Evolutionary conservation across 805 yeast genomes (phyloP).

Genomic region (Candida pseudofarinosa): DNA sequence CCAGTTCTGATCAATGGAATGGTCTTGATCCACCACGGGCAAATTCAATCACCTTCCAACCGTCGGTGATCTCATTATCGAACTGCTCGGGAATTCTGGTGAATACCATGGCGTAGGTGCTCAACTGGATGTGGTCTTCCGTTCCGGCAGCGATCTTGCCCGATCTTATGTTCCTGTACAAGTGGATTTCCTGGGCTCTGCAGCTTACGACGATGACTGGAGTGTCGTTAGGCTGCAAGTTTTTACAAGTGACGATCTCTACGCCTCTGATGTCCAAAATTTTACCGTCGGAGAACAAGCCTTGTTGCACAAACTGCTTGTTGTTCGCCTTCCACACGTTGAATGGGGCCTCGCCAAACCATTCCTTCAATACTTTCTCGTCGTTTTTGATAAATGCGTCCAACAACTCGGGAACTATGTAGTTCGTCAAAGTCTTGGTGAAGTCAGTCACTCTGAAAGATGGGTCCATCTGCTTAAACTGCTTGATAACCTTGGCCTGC

Average conservation of each 20-base stretch:
- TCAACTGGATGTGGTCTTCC: conserved; percentile 85
- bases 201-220: conserved; percentile 94
- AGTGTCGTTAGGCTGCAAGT: conserved; percentile 82
- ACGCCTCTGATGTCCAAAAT: conserved; percentile 94
- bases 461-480: conserved; percentile 88
- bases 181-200: conserved; percentile 92
- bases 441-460: conserved; percentile 75
- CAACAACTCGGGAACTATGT: conserved; percentile 88
- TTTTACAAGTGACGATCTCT: conserved; percentile 83
- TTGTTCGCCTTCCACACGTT: conserved; percentile 92
- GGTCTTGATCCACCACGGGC: conserved; percentile 91
- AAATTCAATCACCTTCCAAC: conserved; percentile 94
- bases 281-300: conserved; percentile 83
- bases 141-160: conserved; percentile 96
- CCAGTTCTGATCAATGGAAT: conserved; percentile 39
- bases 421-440: conserved; percentile 80
- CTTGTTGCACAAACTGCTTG: conserved; percentile 88
- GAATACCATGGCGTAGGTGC: conserved; percentile 94
- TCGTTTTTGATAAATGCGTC: conserved; percentile 96
- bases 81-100: conserved; percentile 91
- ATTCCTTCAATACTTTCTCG: conserved; percentile 69
- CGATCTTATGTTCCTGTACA: conserved; percentile 84
- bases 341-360: conserved; percentile 97
- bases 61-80: conserved; percentile 87
- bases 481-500: conserved; percentile 83